Evolutionary conservation across 1,284 basidiomycete species (phyloP).

Genomic region (Ceratobasidium sp.): DNA sequence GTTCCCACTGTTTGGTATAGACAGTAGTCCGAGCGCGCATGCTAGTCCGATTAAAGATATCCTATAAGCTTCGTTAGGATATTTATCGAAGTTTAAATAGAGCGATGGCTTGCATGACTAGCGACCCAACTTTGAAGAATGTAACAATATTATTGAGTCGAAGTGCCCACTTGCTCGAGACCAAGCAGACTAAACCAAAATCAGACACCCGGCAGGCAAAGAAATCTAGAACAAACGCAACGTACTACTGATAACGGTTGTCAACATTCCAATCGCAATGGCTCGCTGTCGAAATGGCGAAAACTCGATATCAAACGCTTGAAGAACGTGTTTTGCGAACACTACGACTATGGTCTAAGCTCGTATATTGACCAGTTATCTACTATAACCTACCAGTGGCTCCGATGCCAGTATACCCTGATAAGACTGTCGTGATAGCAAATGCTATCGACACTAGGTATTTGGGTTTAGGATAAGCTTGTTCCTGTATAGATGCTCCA

Average conservation of each 20-base stretch:
- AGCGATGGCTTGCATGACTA: constrained; percentile 43
- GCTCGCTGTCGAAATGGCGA: constrained; percentile 45
- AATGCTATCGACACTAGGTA: constrained; percentile 54
- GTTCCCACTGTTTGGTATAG: constrained; percentile 56
- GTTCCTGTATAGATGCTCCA: constrained; percentile 47
- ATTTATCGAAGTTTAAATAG: not conserved
- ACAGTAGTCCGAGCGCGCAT: constrained; percentile 58
- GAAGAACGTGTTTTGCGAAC: constrained; percentile 48
- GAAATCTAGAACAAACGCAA: not conserved
- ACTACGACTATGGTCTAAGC: constrained; percentile 33
- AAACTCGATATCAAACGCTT: constrained; percentile 45
- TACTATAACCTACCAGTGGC: not conserved
- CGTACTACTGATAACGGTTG: constrained; percentile 45
- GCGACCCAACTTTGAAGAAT: constrained; percentile 47
- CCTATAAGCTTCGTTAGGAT: not conserved
- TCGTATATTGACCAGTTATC: not conserved
- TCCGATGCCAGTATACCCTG: constrained; percentile 48
- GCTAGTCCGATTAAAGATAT: constrained; percentile 54
- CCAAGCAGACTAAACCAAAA: constrained; percentile 37
- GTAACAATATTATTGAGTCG: constrained; percentile 47
- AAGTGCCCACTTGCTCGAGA: constrained; percentile 50
- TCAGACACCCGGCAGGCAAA: not conserved
- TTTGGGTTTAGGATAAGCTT: constrained; percentile 54
- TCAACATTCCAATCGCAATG: constrained; percentile 45
- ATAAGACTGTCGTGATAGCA: constrained; percentile 55